These are phyloP conservation scores for Blastocystis sp. DNA, from an alignment of 352 stramenopile genomes.

Conservation along the genomic window DNA sequence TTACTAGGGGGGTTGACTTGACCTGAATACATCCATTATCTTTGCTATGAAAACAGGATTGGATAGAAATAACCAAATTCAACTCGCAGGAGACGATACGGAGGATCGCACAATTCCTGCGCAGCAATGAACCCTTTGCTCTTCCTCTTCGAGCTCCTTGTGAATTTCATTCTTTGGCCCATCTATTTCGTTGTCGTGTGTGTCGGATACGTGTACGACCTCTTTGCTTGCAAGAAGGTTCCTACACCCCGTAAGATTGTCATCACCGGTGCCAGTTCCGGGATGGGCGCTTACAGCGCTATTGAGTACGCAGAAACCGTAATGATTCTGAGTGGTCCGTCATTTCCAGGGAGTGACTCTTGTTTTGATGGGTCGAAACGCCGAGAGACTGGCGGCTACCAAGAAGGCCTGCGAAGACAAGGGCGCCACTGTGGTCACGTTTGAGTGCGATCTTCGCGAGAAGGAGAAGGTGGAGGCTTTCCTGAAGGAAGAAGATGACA, in stretches of 20 bases:
- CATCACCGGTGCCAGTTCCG: slow-evolving; percentile 67
- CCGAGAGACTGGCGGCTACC: slow-evolving; percentile 29
- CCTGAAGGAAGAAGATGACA: slow-evolving; percentile 29
- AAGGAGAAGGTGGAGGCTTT: slow-evolving; percentile 35
- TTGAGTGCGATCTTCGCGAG: slow-evolving; percentile 56
- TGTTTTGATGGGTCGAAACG: slow-evolving; percentile 45
- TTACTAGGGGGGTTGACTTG: too few species aligned
- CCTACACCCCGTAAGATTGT: slow-evolving; percentile 57
- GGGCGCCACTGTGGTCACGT: slow-evolving; percentile 38
- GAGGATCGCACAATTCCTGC: too few species aligned
- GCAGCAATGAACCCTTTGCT: slow-evolving; percentile 17
- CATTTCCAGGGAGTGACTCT: slow-evolving; percentile 8
- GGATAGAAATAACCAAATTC: too few species aligned
- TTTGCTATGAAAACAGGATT: too few species aligned
- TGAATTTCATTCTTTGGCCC: slow-evolving; percentile 34
- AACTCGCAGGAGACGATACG: too few species aligned
- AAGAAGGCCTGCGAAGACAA: slow-evolving; percentile 31
- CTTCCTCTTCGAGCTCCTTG: slow-evolving; percentile 1
- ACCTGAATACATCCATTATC: too few species aligned
- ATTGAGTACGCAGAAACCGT: slow-evolving; percentile 63
- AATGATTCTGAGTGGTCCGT: not conserved
- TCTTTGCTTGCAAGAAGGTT: slow-evolving; percentile 54
- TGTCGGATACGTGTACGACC: slow-evolving; percentile 62
- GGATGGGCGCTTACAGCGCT: slow-evolving; percentile 53
- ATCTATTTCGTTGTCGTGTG: slow-evolving; percentile 29